These are phyloP conservation scores for Epichloe sp. DNA, from an alignment of 2,329 filamentous ascomycete genomes.

Conservation along the genomic window DNA sequence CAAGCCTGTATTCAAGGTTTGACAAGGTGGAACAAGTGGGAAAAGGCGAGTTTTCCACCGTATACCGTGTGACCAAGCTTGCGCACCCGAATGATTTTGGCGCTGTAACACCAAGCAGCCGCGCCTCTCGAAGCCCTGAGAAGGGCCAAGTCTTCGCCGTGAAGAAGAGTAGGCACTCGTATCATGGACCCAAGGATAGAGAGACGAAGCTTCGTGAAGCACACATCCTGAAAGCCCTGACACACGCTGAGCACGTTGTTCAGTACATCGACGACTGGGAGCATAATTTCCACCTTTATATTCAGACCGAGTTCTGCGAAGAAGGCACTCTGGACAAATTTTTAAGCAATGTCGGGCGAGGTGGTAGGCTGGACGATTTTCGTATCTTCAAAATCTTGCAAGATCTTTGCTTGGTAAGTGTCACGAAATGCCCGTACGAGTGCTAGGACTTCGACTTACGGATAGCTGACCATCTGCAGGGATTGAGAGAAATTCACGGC, in stretches of 20 bases:
- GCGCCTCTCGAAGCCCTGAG: constrained; percentile 37
- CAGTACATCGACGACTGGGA: constrained; percentile 83
- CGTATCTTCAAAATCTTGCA: constrained; percentile 96
- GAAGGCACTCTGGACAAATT: constrained; percentile 85
- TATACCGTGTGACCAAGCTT: constrained; percentile 59
- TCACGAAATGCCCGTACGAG: not conserved
- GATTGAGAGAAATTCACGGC: constrained; percentile 80
- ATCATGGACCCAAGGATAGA: constrained; percentile 67
- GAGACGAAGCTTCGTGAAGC: constrained; percentile 77
- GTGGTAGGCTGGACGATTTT: constrained; percentile 87
- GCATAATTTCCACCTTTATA: constrained; percentile 72
- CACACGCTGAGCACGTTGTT: constrained; percentile 72
- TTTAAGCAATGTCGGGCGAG: constrained; percentile 66
- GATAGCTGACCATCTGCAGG: constrained; percentile 36
- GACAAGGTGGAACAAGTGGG: constrained; percentile 69
- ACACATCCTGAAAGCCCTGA: constrained; percentile 60
- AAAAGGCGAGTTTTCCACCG: constrained; percentile 83
- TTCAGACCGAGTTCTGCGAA: constrained; percentile 94
- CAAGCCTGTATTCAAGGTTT: constrained; percentile 61
- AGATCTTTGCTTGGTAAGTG: constrained; percentile 66
- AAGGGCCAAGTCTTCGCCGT: constrained; percentile 67
- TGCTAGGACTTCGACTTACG: not conserved
- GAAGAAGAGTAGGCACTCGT: constrained; percentile 80
- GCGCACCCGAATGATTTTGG: constrained; percentile 23
- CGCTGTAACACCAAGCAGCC: constrained; percentile 32